Evolutionary conservation across 805 yeast genomes (phyloP).

Genomic region (Saccharomycopsis malanga): DNA sequence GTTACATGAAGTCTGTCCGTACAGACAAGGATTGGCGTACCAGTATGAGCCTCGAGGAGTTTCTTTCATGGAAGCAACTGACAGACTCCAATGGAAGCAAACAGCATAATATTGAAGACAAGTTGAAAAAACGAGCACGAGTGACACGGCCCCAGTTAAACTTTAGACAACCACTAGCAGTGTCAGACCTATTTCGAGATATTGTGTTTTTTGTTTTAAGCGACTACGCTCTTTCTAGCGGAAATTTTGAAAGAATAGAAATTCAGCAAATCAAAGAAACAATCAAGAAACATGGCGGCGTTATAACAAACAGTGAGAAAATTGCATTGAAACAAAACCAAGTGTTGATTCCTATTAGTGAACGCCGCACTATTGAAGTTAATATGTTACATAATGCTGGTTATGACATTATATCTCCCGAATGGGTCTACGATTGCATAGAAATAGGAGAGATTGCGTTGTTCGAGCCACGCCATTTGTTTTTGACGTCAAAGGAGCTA

Average conservation of each 20-base stretch:
- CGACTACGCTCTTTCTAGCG: conserved; percentile 34
- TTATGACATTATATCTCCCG: conserved; percentile 55
- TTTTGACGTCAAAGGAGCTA: conserved; percentile 32
- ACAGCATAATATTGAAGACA: conserved; percentile 23
- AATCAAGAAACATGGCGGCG: conserved; percentile 46
- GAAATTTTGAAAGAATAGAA: conserved; percentile 25
- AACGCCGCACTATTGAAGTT: conserved; percentile 35
- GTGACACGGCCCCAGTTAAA: conserved; percentile 20
- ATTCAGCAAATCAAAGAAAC: conserved; percentile 33
- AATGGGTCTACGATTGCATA: conserved; percentile 70
- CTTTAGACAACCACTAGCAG: conserved; percentile 17
- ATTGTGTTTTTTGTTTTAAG: conserved; percentile 46
- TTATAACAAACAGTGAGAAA: conserved; percentile 32
- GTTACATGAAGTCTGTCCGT: conserved; percentile 62
- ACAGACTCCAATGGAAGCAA: conserved; percentile 23
- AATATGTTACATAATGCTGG: conserved; percentile 36
- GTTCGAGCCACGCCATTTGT: conserved; percentile 56
- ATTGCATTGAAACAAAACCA: conserved; percentile 20
- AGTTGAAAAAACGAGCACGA: conserved; percentile 20
- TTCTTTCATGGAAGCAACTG: conserved; percentile 32
- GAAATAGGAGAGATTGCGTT: conserved; percentile 34
- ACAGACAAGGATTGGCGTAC: conserved; percentile 58
- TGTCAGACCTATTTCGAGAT: conserved; percentile 36
- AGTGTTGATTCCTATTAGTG: conserved; percentile 32
- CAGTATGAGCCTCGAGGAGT: conserved; percentile 51